Evolutionary conservation across 2,329 filamentous ascomycete species (phyloP).

Genomic region (Alternaria hordeiaustralica): DNA sequence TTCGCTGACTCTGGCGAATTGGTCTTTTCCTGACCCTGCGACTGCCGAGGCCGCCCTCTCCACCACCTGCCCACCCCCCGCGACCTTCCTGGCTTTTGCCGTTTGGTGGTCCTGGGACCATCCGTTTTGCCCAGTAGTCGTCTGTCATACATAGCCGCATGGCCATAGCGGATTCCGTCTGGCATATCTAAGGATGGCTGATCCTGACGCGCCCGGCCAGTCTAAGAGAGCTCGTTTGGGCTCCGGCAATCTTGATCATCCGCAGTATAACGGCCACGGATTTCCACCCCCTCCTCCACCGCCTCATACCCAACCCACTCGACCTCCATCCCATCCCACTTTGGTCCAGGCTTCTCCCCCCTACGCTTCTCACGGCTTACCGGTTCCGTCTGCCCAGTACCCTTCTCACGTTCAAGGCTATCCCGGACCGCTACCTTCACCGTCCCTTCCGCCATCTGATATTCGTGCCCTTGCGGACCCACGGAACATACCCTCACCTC

Average conservation of each 20-base stretch:
- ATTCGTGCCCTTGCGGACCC: slow-evolving; percentile 43
- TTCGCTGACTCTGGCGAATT: slow-evolving; percentile 40
- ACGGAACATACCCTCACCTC: slow-evolving; percentile 42
- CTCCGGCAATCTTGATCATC: slow-evolving; percentile 36
- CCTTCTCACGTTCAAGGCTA: slow-evolving; percentile 28
- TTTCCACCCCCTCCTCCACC: slow-evolving; percentile 42
- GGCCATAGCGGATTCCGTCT: slow-evolving; percentile 47
- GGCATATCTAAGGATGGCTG: slow-evolving; percentile 49
- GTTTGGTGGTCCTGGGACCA: slow-evolving; percentile 34
- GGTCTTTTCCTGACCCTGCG: slow-evolving; percentile 34
- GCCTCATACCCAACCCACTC: slow-evolving; percentile 38
- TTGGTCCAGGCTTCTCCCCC: slow-evolving; percentile 39
- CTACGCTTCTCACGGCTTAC: slow-evolving; percentile 33
- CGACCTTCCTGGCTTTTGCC: slow-evolving; percentile 34
- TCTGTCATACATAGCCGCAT: slow-evolving; percentile 45
- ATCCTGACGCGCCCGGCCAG: slow-evolving; percentile 48
- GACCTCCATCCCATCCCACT: slow-evolving; percentile 41
- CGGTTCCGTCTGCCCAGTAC: slow-evolving; percentile 32
- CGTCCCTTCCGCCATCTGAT: slow-evolving; percentile 43
- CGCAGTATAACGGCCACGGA: slow-evolving; percentile 42
- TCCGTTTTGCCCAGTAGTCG: slow-evolving; percentile 24
- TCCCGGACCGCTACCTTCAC: slow-evolving; percentile 35
- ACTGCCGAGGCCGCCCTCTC: slow-evolving; percentile 40
- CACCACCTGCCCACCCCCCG: slow-evolving; percentile 31
- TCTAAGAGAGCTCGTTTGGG: slow-evolving; percentile 48